These are phyloP conservation scores for Croton setiger DNA, from an alignment of 441 rosid species.

Conservation along the genomic window DNA sequence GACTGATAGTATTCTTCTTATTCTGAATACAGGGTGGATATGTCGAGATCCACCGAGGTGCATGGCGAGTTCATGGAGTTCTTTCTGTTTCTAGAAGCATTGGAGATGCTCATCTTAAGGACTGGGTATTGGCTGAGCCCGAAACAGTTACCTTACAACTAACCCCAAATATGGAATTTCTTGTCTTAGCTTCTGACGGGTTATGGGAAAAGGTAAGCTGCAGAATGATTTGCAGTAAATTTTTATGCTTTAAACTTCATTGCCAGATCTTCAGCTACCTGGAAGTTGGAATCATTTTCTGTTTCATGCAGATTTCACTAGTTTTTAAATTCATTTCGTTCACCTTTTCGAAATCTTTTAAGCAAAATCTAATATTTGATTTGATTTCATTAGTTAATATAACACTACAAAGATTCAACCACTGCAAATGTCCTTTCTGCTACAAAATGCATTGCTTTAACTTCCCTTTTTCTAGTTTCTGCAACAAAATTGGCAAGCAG, in stretches of 20 bases:
- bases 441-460: not conserved
- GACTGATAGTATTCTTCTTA: conserved; percentile 8
- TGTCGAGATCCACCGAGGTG: conserved; percentile 68
- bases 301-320: not conserved
- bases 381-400: no score
- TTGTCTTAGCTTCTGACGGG: conserved; percentile 83
- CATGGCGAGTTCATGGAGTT: conserved; percentile 78
- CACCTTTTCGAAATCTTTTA: not conserved
- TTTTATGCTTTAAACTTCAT: not conserved
- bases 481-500: not conserved
- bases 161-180: conserved; percentile 65
- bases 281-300: not conserved
- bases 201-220: conserved; percentile 66
- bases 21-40: conserved; percentile 58
- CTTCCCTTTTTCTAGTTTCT: not conserved
- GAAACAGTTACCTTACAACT: conserved; percentile 46
- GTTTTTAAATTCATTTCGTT: not conserved
- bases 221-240: not conserved
- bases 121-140: conserved; percentile 81
- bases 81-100: conserved; percentile 81
- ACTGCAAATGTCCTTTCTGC: not conserved
- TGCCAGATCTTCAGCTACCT: conserved; percentile 1
- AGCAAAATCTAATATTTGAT: no score
- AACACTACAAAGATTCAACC: not conserved
- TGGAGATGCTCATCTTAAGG: conserved; percentile 81